Evolutionary conservation across 768 basidiomycete species (phyloP).

Genomic region (Leccinum rimulosum): DNA sequence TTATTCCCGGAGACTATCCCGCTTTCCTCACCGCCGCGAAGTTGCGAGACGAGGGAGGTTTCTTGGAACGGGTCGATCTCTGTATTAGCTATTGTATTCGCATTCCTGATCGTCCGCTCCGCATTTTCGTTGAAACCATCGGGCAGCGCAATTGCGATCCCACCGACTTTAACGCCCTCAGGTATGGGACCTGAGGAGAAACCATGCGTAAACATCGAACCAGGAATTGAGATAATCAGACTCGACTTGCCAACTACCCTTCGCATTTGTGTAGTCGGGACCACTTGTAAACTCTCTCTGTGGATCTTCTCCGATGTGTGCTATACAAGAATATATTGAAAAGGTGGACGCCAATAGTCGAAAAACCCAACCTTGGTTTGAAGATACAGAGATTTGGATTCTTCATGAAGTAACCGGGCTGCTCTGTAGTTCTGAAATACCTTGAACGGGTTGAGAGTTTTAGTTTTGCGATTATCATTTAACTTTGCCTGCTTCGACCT

Average conservation of each 20-base stretch:
- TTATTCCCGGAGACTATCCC: not conserved
- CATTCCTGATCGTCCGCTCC: not conserved
- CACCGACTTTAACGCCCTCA: not conserved
- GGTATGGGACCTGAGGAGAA: not conserved
- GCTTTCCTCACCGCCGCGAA: not conserved
- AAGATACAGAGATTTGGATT: not conserved
- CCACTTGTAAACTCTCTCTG: not conserved
- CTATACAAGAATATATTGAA: not conserved
- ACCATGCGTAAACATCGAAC: not conserved
- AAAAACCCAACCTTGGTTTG: not conserved
- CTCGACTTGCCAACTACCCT: not conserved
- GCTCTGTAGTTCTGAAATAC: not conserved
- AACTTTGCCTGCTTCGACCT: not conserved
- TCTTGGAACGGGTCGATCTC: constrained; percentile 6
- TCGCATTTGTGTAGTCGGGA: constrained; percentile 6
- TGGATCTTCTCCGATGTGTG: constrained; percentile 10
- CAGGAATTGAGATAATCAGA: not conserved
- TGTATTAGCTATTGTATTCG: not conserved
- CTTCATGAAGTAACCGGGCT: not conserved
- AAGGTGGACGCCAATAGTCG: not conserved
- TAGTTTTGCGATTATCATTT: not conserved
- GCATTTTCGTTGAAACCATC: not conserved
- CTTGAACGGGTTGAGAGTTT: constrained; percentile 6
- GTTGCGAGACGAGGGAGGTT: not conserved
- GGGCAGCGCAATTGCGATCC: not conserved